A percentile compares a stretch with the other conserved stretches of the same genome.
phyloP scores from a whole-genome alignment of 352 stramenopile species.

The Phytophthora sp. region DNA sequence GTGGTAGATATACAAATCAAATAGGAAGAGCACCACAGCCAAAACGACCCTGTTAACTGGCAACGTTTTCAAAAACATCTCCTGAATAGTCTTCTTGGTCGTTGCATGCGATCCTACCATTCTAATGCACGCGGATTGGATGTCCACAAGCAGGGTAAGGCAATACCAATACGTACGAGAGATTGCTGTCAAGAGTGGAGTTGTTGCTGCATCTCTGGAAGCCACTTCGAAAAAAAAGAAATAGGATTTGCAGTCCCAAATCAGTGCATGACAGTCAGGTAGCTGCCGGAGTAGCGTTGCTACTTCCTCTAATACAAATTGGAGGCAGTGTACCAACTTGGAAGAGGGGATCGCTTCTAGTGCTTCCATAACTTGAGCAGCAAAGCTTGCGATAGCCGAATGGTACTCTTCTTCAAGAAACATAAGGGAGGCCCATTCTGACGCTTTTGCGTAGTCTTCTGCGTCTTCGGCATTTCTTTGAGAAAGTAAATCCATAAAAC shows the following conservation, averaged over 20 bases:
- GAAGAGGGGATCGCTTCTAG: too few species aligned
- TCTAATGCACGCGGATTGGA: constrained; percentile 26
- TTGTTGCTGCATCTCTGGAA: constrained; percentile 45
- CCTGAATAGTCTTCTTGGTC: constrained; percentile 12
- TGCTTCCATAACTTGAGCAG: constrained; percentile 21
- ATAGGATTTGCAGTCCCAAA: constrained; percentile 57
- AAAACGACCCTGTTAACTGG: constrained; percentile 52
- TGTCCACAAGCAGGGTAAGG: constrained; percentile 44
- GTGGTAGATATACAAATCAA: constrained; percentile 76
- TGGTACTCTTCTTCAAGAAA: constrained; percentile 46
- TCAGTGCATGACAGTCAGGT: constrained; percentile 64
- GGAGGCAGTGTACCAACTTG: constrained; percentile 13
- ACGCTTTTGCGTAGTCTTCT: constrained; percentile 15
- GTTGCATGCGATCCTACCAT: not conserved
- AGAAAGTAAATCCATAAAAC: constrained; percentile 38
- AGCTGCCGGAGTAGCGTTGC: constrained; percentile 49
- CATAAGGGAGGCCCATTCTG: constrained; percentile 39
- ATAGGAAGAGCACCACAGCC: constrained; percentile 68
- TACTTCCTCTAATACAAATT: constrained; percentile 38
- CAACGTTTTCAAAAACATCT: constrained; percentile 15
- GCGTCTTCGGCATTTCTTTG: constrained; percentile 8
- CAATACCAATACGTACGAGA: constrained; percentile 67
- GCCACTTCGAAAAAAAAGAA: constrained; percentile 78
- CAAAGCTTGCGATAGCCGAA: constrained; percentile 27
- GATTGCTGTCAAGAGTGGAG: constrained; percentile 63